These are phyloP conservation scores for Coemansia sp. DNA, from an alignment of 192 early-diverging fungal genomes.

Conservation along the genomic window DNA sequence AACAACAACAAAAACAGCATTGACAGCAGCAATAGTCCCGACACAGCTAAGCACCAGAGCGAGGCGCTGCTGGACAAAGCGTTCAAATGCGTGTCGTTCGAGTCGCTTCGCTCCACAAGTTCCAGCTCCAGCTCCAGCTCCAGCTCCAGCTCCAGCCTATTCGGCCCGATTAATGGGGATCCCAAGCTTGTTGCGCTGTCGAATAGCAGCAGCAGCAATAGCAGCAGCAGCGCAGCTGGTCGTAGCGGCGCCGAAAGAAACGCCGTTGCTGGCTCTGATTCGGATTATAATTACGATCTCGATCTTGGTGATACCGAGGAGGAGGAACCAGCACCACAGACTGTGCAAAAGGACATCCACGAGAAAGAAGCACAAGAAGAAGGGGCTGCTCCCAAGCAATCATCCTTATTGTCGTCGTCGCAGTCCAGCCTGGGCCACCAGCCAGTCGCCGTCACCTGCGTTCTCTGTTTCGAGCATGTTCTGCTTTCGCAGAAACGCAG, in stretches of 20 bases:
- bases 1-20: too few species aligned
- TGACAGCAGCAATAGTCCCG: too few species aligned
- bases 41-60: background rate
- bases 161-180: background rate
- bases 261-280: too few species aligned
- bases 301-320: background rate
- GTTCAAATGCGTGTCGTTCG: slow-evolving; percentile 3
- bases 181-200: background rate
- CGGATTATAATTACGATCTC: too few species aligned
- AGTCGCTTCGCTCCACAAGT: background rate
- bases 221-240: too few species aligned
- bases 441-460: slow-evolving; percentile 13
- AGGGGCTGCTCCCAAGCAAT: background rate
- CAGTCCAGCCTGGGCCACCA: background rate
- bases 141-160: background rate
- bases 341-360: background rate
- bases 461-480: slow-evolving; percentile 45
- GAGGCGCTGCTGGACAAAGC: slow-evolving; percentile 4
- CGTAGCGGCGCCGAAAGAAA: too few species aligned
- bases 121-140: background rate
- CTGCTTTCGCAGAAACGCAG: slow-evolving; percentile 16
- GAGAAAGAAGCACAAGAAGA: background rate
- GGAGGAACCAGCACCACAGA: background rate
- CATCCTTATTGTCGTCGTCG: background rate
- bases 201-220: background rate